Base-by-base conservation (phyloP, 805 yeast genomes). In the Cyberlindnera galapagoensis region DNA sequence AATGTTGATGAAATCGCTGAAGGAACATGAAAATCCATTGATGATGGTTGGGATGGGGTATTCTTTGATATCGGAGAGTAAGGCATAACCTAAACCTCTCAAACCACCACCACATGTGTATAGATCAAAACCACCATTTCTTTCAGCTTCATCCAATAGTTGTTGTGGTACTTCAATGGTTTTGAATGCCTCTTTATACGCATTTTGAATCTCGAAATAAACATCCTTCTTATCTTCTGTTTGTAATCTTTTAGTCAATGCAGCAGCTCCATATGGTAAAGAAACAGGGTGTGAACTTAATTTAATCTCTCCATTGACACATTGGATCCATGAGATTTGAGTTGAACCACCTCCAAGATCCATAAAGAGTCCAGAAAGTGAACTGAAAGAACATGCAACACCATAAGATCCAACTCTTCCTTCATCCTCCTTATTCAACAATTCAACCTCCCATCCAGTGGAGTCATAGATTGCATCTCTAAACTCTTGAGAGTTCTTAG, bases 81-180 rank as follows among this genome's bases (percentile, higher is more conserved):
- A 45, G 16, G 77, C 54, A 51, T 76, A 77, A 1, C 86, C 87
- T 35, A 80, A 60, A 3, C 82, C 84, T 45, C 88, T 64, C 28
- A 79, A 62, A 0, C 87, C 88, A 35, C 87, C 86, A 32, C 88
- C 88, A 43, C 83, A 76, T 5, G 80, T 70, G 49, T 73, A 79
- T 25, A 81, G 47, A 41, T 74, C 70, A 44, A 72, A 72, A 0
- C 87, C 87, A 11, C 79, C 80, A 25, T 69, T 70, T 21, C 47
- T 48, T 24, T 60, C 59, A 1, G 83, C 80, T 31, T 67, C 69
- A 16, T 65, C 63, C 9, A 62, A 47, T 47, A 80, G 56, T 19
- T 60, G 66, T 21, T 56, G 50, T 4, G 86, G 86, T 13, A 79
- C 58, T 13, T 61, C 62, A 31, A 80, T 71, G 19, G 62, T 56